Base-by-base conservation (phyloP, 1,139 yeast species). In the Suhomyces coccinellae region DNA sequence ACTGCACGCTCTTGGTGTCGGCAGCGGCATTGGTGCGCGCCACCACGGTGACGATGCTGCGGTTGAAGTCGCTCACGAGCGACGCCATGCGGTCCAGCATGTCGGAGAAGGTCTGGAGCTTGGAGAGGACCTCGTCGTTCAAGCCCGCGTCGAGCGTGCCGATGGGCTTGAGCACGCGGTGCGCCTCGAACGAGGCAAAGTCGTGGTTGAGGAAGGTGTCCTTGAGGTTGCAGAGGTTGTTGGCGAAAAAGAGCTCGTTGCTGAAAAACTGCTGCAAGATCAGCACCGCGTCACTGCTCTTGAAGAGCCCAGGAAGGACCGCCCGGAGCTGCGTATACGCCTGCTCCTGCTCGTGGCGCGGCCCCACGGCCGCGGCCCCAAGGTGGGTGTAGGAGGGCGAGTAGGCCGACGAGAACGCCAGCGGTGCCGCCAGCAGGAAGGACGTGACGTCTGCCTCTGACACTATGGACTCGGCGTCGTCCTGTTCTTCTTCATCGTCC, bases 171-270 rank as follows among this genome's bases (percentile, higher is more conserved):
- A 46, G 44, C 12, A 46, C 43, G 11, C 45, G 39, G 30, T 46
- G 39, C 32, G 43, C 14, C 4, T 46, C 43, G 24, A 50, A 50
- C 20, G 49, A 41, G 12, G 33, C 36, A 32, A 50, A 50, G 22
- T 48, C 53, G 31, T 41, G 45, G 41, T 50, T 48, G n/a, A 48
- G 32, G 26, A 55, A 53, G 40, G 45, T 53, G n/a, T 49, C 55
- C 14, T 38, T 44, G 15, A 55, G 44, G 34, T 45, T 50, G 34
- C 45, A 41, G 32, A 55, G 48, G 35, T 46, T 51, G 17, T 52
- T 50, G 12, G 58, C 57, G 33, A 50, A 52, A 40, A 52, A 55
- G 17, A 53, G 40, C 45, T 55, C 56, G 36, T 52, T 52, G 37
- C 51, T 47, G 41, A 55, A 55, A 41, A 41, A 54, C 32, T 49